Conservation (phyloP, 106 monocot species). For the Narthecium ossifragum region DNA sequence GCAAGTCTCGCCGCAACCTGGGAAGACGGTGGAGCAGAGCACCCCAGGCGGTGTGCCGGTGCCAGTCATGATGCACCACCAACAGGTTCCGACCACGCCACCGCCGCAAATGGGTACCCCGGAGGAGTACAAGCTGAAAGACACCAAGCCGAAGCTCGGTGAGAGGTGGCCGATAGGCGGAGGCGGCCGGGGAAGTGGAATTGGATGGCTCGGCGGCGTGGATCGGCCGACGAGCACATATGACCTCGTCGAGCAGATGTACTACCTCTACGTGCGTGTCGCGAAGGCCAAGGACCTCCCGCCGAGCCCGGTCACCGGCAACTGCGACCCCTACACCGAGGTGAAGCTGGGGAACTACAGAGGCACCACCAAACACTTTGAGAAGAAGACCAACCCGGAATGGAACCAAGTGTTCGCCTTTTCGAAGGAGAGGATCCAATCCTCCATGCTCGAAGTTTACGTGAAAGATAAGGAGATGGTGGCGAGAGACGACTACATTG, state of each 20-base stretch:
- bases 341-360: slow-evolving; percentile 90
- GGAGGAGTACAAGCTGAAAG: slow-evolving; percentile 26
- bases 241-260: slow-evolving; percentile 87
- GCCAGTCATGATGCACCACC: slow-evolving; percentile 10
- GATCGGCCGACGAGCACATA: slow-evolving; percentile 73
- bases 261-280: slow-evolving; percentile 76
- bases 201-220: slow-evolving; percentile 31
- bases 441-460: slow-evolving; percentile 63
- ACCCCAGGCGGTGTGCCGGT: neutral
- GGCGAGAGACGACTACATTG: slow-evolving; percentile 74
- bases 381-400: slow-evolving; percentile 69
- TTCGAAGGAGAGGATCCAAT: slow-evolving; percentile 80
- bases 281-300: slow-evolving; percentile 78
- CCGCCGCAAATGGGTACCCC: too few relatives aligned
- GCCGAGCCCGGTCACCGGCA: slow-evolving; percentile 42
- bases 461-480: slow-evolving; percentile 75
- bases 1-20: slow-evolving; percentile 22
- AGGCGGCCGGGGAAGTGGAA: slow-evolving; percentile 6
- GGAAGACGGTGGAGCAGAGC: slow-evolving; percentile 16
- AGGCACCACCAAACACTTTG: slow-evolving; percentile 65
- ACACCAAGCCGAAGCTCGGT: slow-evolving; percentile 35
- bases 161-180: slow-evolving; percentile 42
- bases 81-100: neutral
- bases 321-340: slow-evolving; percentile 79
- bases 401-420: slow-evolving; percentile 94